A percentile compares a stretch with the other conserved stretches of the same genome.
phyloP scores from a whole-genome alignment of 2,329 filamentous ascomycete species.

The Laburnicola sp. region DNA sequence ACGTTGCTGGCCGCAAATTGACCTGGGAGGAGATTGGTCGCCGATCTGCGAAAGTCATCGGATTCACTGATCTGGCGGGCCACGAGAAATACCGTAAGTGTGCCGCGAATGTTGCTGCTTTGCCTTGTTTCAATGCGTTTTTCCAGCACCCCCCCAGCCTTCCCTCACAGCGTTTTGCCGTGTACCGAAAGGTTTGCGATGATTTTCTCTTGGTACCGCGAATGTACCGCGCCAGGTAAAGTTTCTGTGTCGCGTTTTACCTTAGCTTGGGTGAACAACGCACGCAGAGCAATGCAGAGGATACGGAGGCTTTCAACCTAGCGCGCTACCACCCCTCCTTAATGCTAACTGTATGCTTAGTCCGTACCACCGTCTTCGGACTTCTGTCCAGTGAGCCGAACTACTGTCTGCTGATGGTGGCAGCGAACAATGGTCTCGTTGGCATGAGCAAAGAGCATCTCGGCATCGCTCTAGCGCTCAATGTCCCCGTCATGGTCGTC shows the following conservation, averaged over 20 bases:
- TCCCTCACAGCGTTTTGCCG: no score
- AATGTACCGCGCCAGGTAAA: no score
- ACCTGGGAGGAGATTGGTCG: conserved; percentile 98
- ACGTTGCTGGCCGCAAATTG: conserved; percentile 79
- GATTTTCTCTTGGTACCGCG: no score
- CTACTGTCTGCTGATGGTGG: conserved; percentile 97
- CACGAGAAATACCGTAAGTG: conserved; percentile 78
- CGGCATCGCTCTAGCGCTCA: conserved; percentile 89
- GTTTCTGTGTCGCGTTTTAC: no score
- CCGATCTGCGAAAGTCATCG: conserved; percentile 93
- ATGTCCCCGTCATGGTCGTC: conserved; percentile 96
- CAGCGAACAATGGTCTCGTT: conserved; percentile 93
- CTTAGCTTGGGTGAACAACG: no score
- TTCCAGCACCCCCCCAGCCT: no score
- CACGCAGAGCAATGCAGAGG: no score
- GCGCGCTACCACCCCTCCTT: no score
- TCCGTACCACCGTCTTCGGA: conserved; percentile 95
- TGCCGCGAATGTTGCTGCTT: no score
- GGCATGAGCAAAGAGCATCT: conserved; percentile 99
- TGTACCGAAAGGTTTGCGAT: no score
- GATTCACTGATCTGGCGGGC: conserved; percentile 91
- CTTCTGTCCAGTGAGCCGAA: conserved; percentile 93
- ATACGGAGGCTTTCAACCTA: no score
- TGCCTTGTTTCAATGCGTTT: no score
- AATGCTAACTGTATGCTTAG: background rate